Conservation (phyloP, 306 rosid genomes). For the Arachis hypogaea region DNA sequence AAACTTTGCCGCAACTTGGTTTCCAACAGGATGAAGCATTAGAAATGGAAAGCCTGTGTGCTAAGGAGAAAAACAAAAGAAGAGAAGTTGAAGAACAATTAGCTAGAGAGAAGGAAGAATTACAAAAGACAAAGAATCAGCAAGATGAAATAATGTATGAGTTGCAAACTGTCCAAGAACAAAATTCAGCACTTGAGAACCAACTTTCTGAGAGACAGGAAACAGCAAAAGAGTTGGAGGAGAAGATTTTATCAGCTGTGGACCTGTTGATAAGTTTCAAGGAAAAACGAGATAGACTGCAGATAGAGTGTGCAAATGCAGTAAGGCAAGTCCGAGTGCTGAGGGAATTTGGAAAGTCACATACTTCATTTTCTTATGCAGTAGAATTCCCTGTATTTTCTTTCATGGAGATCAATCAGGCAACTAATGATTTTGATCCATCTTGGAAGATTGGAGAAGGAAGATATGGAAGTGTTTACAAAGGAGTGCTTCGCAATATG, state of each 20-base stretch:
- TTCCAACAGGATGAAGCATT: conserved; percentile 63
- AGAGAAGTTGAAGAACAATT: conserved; percentile 63
- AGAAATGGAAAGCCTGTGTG: conserved; percentile 55
- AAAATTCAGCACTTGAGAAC: conserved; percentile 53
- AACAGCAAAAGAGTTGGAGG: conserved; percentile 68
- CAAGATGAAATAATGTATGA: conserved; percentile 49
- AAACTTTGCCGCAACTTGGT: conserved; percentile 37
- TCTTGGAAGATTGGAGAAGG: conserved; percentile 96
- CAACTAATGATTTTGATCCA: conserved; percentile 80
- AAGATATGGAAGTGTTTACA: conserved; percentile 82
- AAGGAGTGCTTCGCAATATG: conserved; percentile 75
- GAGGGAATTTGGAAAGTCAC: conserved; percentile 49
- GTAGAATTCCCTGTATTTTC: conserved; percentile 76
- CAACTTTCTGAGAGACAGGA: conserved; percentile 56
- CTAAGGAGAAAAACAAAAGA: conserved; percentile 58
- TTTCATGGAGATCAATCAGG: conserved; percentile 84
- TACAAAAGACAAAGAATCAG: conserved; percentile 54
- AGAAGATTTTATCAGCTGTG: conserved; percentile 77
- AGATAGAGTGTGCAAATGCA: conserved; percentile 58
- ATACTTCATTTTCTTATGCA: conserved; percentile 41
- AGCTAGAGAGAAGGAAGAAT: conserved; percentile 54
- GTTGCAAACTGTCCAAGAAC: conserved; percentile 52
- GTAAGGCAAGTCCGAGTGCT: conserved; percentile 56
- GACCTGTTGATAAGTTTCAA: conserved; percentile 75
- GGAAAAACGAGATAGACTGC: conserved; percentile 74